Evolutionary conservation across 352 stramenopile genomes (phyloP).

Genomic region (Pythium diclinum): DNA sequence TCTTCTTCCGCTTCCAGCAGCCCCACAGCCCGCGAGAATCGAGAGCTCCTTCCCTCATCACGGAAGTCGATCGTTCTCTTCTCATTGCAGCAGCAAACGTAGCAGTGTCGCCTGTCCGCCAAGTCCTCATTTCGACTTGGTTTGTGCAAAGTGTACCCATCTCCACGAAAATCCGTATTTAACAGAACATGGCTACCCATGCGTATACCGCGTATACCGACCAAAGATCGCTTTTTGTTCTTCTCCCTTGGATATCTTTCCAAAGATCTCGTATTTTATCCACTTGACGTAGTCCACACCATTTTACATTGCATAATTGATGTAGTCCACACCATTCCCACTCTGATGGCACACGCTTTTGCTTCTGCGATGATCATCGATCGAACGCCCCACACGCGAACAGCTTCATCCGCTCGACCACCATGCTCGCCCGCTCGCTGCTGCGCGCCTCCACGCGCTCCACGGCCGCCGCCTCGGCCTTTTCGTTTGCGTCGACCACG

Average conservation of each 20-base stretch:
- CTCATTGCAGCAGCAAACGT: not conserved
- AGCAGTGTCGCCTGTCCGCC: not conserved
- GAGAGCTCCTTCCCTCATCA: slow-evolving; percentile 35
- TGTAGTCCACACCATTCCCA: not conserved
- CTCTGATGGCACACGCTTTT: not conserved
- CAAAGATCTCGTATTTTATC: not conserved
- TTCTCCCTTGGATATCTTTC: not conserved
- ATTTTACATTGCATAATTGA: not conserved
- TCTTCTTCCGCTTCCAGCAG: slow-evolving; percentile 14
- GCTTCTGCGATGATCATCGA: not conserved
- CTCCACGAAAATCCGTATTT: slow-evolving; percentile 20
- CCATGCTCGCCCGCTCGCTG: slow-evolving; percentile 67
- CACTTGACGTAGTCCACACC: not conserved
- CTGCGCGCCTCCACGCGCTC: slow-evolving; percentile 30
- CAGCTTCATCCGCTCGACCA: slow-evolving; percentile 2
- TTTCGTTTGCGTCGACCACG: slow-evolving; percentile 13
- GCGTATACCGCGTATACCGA: slow-evolving; percentile 17
- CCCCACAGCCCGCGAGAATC: slow-evolving; percentile 10
- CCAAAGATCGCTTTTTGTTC: not conserved
- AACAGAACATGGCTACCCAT: slow-evolving; percentile 20
- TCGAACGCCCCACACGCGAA: not conserved
- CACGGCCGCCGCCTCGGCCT: slow-evolving; percentile 23
- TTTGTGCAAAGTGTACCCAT: not conserved
- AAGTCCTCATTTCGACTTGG: not conserved
- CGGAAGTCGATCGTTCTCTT: slow-evolving; percentile 28